Percentiles rank a stretch among this genome's conserved stretches.
These are phyloP conservation scores for Cladobotryum protrusum DNA, from an alignment of 2,329 filamentous ascomycete species.

Conservation along the genomic window DNA sequence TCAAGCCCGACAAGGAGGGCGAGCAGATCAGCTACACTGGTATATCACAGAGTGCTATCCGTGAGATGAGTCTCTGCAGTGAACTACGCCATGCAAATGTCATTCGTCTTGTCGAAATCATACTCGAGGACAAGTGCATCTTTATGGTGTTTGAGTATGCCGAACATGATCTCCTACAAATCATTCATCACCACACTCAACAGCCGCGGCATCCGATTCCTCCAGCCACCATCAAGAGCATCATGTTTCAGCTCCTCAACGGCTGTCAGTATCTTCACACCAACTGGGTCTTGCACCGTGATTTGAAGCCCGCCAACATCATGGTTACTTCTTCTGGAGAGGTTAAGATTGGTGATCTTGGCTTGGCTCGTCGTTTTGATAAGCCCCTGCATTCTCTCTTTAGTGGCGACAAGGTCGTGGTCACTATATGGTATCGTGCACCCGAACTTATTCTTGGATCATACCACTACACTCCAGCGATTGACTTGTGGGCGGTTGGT, in stretches of 20 bases:
- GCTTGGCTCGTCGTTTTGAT: constrained; percentile 85
- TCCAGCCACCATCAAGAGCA: constrained; percentile 80
- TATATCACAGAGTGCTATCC: constrained; percentile 93
- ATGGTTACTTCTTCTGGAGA: constrained; percentile 89
- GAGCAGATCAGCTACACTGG: constrained; percentile 92
- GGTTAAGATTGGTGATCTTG: constrained; percentile 92
- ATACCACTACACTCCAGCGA: constrained; percentile 93
- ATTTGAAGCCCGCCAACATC: constrained; percentile 97
- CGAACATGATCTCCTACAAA: constrained; percentile 93
- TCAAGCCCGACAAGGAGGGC: constrained; percentile 98
- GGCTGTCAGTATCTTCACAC: constrained; percentile 90
- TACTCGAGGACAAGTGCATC: constrained; percentile 97
- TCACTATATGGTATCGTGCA: constrained; percentile 98
- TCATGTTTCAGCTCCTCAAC: constrained; percentile 92
- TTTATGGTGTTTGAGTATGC: constrained; percentile 99
- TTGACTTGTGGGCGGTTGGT: constrained; percentile 95
- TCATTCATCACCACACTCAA: constrained; percentile 95
- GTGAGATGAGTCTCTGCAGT: constrained; percentile 95
- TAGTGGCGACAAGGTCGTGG: constrained; percentile 93
- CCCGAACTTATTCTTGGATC: constrained; percentile 88
- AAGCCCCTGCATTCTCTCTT: constrained; percentile 90
- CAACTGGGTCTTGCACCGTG: constrained; percentile 95
- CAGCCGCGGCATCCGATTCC: constrained; percentile 84
- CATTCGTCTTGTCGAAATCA: constrained; percentile 87
- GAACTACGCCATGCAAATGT: constrained; percentile 86